Base-by-base conservation (phyloP, 208 protist genomes). In the Porcisia hertigi region DNA sequence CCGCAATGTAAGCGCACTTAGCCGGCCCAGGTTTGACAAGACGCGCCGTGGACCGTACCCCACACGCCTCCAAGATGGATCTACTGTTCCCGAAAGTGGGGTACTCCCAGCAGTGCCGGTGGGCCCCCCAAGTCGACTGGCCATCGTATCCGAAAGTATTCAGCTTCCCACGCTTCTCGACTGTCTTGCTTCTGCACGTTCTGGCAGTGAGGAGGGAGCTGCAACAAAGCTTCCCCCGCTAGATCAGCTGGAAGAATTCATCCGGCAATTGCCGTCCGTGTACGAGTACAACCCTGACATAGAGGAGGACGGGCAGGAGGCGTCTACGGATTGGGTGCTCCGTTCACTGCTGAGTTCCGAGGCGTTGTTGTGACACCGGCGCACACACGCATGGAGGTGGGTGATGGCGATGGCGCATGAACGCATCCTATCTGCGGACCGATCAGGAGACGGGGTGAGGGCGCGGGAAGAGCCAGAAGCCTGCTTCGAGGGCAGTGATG, bases 251-350 rank as follows among this genome's bases (percentile, higher is more conserved):
- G 85, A 88, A 47, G 65, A 59, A 12, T 73, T 88, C 30, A 84
- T 88, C 58, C 66, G 36, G 18, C 58, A 63, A 66, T 69, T 88
- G 69, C 85, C 85, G 3, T 80, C 81, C 8, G 30, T 81, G 58
- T 71, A 73, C 53, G 74, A 88, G 73, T 88, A 88, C 73, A 75
- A 84, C 52, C 85, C 78, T 7, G 77, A 76, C n/a, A 69, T 74
- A 7, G 63, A 77, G 49, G 78, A 81, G n/a, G 75, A 62, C 12
- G 80, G 72, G n/a, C 20, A 63, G 36, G 80, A 76, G 2, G 55
- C 77, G 30, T 83, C 77, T 30, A 81, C 80, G 12, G 79, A 89
- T 39, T 89, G 86, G 86, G 75, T 89, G 16, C 55, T 89, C 34
- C 23, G 39, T 8, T 57, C 77, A 12, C 77, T 89, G 47, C 65